Percentiles rank a stretch among this genome's conserved stretches.
These are phyloP conservation scores for Centaurea solstitialis DNA, from an alignment of 129 eudicot species.

Conservation along the genomic window DNA sequence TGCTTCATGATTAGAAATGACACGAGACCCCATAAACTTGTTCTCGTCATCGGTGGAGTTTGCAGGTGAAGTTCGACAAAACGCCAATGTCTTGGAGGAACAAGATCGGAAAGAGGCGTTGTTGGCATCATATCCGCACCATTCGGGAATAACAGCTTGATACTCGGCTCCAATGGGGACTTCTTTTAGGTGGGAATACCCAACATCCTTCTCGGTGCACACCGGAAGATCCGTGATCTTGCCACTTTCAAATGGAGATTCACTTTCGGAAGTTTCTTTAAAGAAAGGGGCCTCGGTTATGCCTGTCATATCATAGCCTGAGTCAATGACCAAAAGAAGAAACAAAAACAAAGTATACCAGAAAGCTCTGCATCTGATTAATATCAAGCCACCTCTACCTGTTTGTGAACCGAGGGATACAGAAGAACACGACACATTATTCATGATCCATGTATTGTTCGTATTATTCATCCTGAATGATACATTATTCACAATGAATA, in stretches of 20 bases:
- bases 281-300: constrained; percentile 22
- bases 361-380: too few relatives aligned
- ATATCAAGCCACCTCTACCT: too few relatives aligned
- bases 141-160: constrained; percentile 66
- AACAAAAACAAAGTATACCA: background rate
- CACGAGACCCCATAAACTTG: constrained; percentile 34
- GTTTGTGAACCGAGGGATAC: too few relatives aligned
- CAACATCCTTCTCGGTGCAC: constrained; percentile 26
- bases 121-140: constrained; percentile 13
- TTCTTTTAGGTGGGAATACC: constrained; percentile 38
- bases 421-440: too few relatives aligned
- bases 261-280: constrained; percentile 12
- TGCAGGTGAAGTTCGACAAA: background rate
- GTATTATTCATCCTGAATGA: too few relatives aligned
- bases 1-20: constrained; percentile 38
- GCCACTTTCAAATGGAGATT: constrained; percentile 25
- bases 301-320: constrained; percentile 30
- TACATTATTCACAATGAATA: too few relatives aligned
- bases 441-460: too few relatives aligned
- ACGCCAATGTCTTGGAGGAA: background rate
- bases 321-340: constrained; percentile 18
- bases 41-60: background rate
- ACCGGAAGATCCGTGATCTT: background rate
- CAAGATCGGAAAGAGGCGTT: background rate
- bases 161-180: constrained; percentile 52